Evolutionary conservation across 176 grass and related monocot genomes (phyloP).

Genomic region (Musa troglodytarum): DNA sequence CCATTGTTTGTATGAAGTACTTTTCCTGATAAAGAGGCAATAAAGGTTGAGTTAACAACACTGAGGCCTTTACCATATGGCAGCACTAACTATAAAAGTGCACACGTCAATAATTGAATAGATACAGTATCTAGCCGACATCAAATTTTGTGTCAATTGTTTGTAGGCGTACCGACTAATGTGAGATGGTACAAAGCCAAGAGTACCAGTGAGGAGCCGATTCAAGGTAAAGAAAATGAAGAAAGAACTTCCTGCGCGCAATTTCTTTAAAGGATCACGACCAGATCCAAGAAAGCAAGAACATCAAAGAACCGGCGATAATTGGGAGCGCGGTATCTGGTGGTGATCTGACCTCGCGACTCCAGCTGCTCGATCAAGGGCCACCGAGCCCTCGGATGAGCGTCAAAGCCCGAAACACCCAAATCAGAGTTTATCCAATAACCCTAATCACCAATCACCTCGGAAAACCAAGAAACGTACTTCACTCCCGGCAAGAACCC

Average conservation of each 20-base stretch:
- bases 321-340: neutral
- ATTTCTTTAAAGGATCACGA: neutral
- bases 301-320: neutral
- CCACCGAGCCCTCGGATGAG: neutral
- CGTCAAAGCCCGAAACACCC: neutral
- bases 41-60: neutral
- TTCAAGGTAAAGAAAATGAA: neutral
- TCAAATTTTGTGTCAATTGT: neutral
- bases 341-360: no score
- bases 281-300: neutral
- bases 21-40: neutral
- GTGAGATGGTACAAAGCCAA: neutral
- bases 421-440: neutral
- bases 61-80: neutral
- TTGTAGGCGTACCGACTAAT: neutral
- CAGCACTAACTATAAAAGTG: neutral
- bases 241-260: neutral
- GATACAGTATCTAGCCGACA: neutral
- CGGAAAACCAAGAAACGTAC: neutral
- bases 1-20: neutral
- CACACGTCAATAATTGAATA: neutral
- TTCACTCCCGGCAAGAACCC: neutral
- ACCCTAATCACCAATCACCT: neutral
- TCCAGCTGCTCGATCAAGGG: neutral
- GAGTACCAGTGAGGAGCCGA: neutral